Conservation (phyloP, 257 asterid genomes). For the Lithospermum erythrorhizon region DNA sequence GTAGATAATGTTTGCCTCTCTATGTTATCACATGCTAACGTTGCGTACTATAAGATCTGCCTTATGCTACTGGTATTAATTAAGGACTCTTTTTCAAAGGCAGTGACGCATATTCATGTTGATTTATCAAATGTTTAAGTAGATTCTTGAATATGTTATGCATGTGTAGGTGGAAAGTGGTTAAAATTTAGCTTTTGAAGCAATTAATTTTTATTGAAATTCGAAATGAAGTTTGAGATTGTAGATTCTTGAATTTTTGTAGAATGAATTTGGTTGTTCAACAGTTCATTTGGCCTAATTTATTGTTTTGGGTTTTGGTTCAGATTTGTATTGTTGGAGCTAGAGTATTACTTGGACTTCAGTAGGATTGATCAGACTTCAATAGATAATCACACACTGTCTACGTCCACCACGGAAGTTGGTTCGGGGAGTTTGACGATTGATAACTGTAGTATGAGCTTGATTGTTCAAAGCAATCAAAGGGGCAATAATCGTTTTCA, state of each 20-base stretch:
- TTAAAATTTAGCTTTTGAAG: not conserved
- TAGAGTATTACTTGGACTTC: not conserved
- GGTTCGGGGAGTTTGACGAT: conserved; percentile 18
- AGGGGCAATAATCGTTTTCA: conserved; percentile 33
- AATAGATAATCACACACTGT: conserved; percentile 8
- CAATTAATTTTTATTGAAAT: not conserved
- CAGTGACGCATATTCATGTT: too few relatives aligned
- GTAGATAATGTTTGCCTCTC: too few relatives aligned
- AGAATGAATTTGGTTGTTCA: too few relatives aligned
- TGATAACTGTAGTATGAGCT: conserved; percentile 64
- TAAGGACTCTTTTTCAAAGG: too few relatives aligned
- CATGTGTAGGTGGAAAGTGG: not conserved
- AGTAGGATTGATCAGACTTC: conserved; percentile 2
- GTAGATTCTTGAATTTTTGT: not conserved
- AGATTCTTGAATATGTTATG: not conserved
- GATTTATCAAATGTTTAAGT: not conserved
- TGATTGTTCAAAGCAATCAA: conserved; percentile 37
- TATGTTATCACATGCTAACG: too few relatives aligned
- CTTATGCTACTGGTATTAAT: too few relatives aligned
- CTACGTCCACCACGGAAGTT: conserved; percentile 13
- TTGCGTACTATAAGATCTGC: too few relatives aligned
- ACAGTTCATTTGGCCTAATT: too few relatives aligned
- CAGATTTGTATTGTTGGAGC: not conserved
- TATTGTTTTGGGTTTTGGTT: not conserved
- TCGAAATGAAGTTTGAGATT: not conserved